Evolutionary conservation across 164 flowering plant genomes (phyloP), one percentile per base, ranked within the genome.

Genomic region (Akebia trifoliata): DNA sequence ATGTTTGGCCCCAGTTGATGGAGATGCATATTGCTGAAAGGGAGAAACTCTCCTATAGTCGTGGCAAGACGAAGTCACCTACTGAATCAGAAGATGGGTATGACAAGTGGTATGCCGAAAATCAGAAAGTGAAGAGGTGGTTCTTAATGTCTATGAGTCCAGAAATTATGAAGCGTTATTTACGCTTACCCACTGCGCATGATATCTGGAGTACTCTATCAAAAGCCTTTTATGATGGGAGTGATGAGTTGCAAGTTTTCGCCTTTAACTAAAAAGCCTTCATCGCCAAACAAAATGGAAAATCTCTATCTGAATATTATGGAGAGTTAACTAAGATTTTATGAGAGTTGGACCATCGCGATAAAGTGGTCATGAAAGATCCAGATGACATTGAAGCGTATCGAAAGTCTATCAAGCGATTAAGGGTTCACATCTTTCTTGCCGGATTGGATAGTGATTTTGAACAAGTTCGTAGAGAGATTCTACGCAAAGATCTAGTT

Each of bases 11-110:
- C 28, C 64, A 60, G 26, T 6, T 60, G 4, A 60, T 60, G 34
- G 64, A 61, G 64, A 50, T 51, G 57, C 64, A 61, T 61, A 61
- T 61, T 52, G 64, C 42, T 29, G 49, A 52, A 30, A 10, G 17
- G 34, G 57, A 50, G 38, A 61, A 28, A 50, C 57, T 58, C 51
- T 58, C 61, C 18, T 58, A 12, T 8, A 58, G 31, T 24, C 18
- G 11, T n/a, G 45, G 54, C 18, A 57, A 44, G 4, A 40, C 10
- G 35, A 46, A 58, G 46, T 31, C n/a, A n/a, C n/a, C n/a, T n/a
- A n/a, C n/a, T n/a, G n/a, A n/a, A n/a, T n/a, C n/a, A n/a, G 34
- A 58, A 5, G 42, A 31, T 31, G 34, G 29, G 14, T 5, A 48
- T 4, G 52, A 24, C 6, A 48, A 48, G 6, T 48, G 32, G 15